Conservation (phyloP, 2,329 filamentous ascomycete genomes). For the Fusarium succisae region DNA sequence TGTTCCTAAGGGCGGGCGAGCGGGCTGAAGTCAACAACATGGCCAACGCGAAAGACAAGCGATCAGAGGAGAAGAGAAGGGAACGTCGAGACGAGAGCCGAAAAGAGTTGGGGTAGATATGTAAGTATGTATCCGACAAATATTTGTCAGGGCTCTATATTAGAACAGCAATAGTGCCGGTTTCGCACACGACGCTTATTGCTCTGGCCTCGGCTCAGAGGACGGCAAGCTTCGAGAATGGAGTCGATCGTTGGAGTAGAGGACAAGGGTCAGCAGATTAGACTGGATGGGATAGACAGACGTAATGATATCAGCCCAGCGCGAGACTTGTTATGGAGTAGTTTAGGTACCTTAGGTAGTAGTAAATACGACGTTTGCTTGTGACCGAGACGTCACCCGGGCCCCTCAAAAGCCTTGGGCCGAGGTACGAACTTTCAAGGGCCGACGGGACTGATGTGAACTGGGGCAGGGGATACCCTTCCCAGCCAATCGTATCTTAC, state of each 20-base stretch:
- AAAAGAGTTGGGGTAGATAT: slow-evolving; percentile 10
- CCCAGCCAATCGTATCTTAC: not conserved
- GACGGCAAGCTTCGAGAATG: slow-evolving; percentile 15
- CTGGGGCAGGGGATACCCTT: not conserved
- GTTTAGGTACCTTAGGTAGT: not conserved
- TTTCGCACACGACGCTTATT: slow-evolving; percentile 22
- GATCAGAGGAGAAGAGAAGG: not conserved
- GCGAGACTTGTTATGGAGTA: not conserved
- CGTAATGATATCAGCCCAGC: not conserved
- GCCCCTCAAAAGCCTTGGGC: slow-evolving; percentile 40
- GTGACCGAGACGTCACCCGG: slow-evolving; percentile 38
- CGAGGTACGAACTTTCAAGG: slow-evolving; percentile 36
- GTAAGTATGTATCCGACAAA: slow-evolving; percentile 18
- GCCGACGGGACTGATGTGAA: slow-evolving; percentile 9
- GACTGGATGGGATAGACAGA: not conserved
- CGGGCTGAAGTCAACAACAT: slow-evolving; percentile 52
- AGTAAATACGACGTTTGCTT: slow-evolving; percentile 18
- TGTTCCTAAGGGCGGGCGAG: slow-evolving; percentile 47
- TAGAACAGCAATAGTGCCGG: slow-evolving; percentile 16
- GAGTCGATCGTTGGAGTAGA: not conserved
- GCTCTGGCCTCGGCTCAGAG: slow-evolving; percentile 31
- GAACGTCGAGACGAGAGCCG: not conserved
- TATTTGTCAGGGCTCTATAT: slow-evolving; percentile 27
- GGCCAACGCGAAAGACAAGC: slow-evolving; percentile 37
- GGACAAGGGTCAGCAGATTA: not conserved